phyloP scores from a whole-genome alignment of 768 basidiomycete species.

The Amanita exitialis region DNA sequence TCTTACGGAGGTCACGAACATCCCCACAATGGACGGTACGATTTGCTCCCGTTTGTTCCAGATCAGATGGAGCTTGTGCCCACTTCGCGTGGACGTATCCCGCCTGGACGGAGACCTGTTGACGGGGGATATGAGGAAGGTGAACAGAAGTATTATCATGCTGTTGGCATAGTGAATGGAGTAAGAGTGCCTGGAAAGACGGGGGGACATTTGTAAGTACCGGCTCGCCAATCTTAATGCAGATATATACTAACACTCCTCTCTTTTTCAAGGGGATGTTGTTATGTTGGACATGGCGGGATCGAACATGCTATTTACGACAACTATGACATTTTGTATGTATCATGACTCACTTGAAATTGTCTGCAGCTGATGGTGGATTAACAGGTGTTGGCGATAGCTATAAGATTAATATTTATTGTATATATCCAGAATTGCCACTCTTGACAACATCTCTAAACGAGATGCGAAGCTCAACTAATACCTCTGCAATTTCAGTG shows the following conservation, averaged over 20 bases:
- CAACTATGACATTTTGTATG: constrained; percentile 40
- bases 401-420: no score
- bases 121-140: constrained; percentile 71
- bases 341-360: not conserved
- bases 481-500: no score
- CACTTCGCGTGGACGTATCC: constrained; percentile 50
- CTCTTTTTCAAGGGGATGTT: constrained; percentile 22
- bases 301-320: constrained; percentile 28
- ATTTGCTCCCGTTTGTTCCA: constrained; percentile 46
- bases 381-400: no score
- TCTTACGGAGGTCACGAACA: constrained; percentile 56
- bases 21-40: constrained; percentile 56
- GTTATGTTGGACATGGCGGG: constrained; percentile 37
- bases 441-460: no score
- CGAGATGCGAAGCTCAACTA: no score
- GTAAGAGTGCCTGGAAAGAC: constrained; percentile 67
- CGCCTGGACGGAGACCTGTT: constrained; percentile 45
- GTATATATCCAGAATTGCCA: no score
- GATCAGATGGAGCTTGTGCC: constrained; percentile 68
- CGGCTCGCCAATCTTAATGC: not conserved
- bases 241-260: not conserved
- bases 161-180: constrained; percentile 38
- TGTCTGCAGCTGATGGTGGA: no score
- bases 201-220: constrained; percentile 50
- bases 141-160: constrained; percentile 63